These are phyloP conservation scores for Sphaerostilbella broomeana DNA, from an alignment of 2,329 filamentous ascomycete species.

Conservation along the genomic window DNA sequence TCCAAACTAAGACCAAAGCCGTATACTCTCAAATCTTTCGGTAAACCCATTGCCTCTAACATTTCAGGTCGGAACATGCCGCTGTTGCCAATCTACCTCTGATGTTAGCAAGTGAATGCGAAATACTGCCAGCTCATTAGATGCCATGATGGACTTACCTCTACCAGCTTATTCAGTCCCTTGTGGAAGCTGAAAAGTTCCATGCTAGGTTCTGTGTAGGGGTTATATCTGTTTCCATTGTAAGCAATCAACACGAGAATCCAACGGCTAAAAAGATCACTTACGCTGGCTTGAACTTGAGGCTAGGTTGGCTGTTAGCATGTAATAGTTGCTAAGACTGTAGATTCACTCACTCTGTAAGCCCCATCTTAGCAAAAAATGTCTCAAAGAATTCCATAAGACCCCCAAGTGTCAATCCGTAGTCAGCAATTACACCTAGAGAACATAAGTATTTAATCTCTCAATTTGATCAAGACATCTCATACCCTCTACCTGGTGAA, in stretches of 20 bases:
- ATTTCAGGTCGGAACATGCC: conserved; percentile 99
- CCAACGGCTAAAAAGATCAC: neutral
- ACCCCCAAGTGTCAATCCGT: conserved; percentile 83
- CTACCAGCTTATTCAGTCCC: conserved; percentile 83
- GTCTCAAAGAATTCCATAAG: conserved; percentile 89
- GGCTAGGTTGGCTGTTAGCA: conserved; percentile 20
- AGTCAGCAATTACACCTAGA: conserved; percentile 78
- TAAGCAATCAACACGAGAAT: neutral
- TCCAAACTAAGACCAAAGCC: conserved; percentile 90
- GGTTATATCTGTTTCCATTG: conserved; percentile 56
- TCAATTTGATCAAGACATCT: neutral
- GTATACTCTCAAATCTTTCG: conserved; percentile 86
- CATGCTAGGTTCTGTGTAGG: conserved; percentile 93
- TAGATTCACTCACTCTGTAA: conserved; percentile 39
- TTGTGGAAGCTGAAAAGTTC: conserved; percentile 96
- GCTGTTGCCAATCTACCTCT: conserved; percentile 71
- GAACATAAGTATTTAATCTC: neutral
- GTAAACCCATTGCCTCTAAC: conserved; percentile 89
- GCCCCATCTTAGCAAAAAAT: conserved; percentile 96
- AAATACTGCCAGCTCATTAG: rapidly evolving
- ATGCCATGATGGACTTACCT: conserved; percentile 30
- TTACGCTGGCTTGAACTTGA: conserved; percentile 88
- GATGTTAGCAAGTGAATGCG: neutral
- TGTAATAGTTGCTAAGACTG: neutral
- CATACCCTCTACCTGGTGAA: conserved; percentile 92